Evolutionary conservation across 1,284 basidiomycete genomes (phyloP), one percentile per base, ranked within the genome.

Genomic region (Amylostereum areolatum): DNA sequence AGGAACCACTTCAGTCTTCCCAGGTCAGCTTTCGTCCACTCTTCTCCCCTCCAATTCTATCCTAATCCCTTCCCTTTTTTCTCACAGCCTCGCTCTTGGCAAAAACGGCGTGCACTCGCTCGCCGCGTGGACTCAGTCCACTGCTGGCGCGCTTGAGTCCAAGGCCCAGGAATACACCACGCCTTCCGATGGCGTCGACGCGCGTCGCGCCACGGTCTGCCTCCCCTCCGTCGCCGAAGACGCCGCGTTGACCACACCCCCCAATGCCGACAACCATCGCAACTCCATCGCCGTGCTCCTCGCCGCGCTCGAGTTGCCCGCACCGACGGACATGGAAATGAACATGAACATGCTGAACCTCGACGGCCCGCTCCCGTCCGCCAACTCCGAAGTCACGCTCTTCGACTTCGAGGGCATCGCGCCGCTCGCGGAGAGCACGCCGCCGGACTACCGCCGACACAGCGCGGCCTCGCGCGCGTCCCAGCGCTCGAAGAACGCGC

Each of bases 391-490:
- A 18, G 70, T 71, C 12, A 81, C 80, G 1, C 64, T 84, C 32
- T 83, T 82, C 55, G 81, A 85, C 52, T 59, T 67, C 40, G 63
- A 65, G 51, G 49, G 55, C 4, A 50, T 43, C 11, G 58, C 55
- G n/a, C 81, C 80, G 6, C 66, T 70, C 39, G 76, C 78, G 6
- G 75, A 82, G 60, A 85, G 81, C 61, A 85, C 83, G 0, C 82
- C 82, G 4, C 77, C 77, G 54, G 77, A 78, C 57, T 65, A 64
- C 34, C 66, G 71, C 52, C 63, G 61, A 52, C 58, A 58, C 46
- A 57, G 58, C 44, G 62, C 60, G 40, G 59, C 59, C 33, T n/a
- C n/a, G n/a, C n/a, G n/a, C n/a, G n/a, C n/a, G n/a, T 66, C 64
- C 34, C 53, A 61, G 59, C 52, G 61, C 30, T 55, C 59, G 29